phyloP scores from a whole-genome alignment of 257 asterid species.

The Ballota nigra region DNA sequence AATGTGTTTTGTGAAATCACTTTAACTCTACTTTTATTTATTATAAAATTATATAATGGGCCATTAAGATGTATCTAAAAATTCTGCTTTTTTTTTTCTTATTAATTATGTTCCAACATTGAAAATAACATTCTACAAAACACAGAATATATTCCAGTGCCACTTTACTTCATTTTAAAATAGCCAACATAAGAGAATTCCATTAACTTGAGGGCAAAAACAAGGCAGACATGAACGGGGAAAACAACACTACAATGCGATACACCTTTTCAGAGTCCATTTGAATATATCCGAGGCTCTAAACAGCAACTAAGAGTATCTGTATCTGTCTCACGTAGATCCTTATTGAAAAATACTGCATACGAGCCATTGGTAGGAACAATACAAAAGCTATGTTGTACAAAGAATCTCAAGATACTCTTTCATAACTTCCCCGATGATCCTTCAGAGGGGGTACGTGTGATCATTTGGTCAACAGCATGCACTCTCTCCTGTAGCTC shows the following conservation, averaged over 20 bases:
- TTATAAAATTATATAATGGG: too few species aligned
- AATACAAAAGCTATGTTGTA: neutral
- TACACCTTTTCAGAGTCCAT: neutral
- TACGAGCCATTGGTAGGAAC: neutral
- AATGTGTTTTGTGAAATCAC: too few species aligned
- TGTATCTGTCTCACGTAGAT: neutral
- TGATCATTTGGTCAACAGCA: constrained; percentile 96
- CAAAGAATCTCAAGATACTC: neutral
- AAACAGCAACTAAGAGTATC: neutral
- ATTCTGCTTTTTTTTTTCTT: too few species aligned
- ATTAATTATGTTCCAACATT: too few species aligned
- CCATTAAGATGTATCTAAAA: too few species aligned
- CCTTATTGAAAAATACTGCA: neutral
- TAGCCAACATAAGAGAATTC: neutral
- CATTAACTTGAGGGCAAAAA: neutral
- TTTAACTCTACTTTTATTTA: too few species aligned
- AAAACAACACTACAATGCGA: neutral
- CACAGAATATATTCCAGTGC: neutral
- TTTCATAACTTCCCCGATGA: constrained; percentile 32
- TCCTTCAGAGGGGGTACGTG: constrained; percentile 82
- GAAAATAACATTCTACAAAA: neutral
- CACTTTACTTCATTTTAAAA: neutral
- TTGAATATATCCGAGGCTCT: neutral
- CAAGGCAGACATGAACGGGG: neutral
- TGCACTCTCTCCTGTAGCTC: constrained; percentile 89